A percentile compares a stretch with the other conserved stretches of the same genome.
Evolutionary conservation across 805 yeast species (phyloP).

Genomic region (Cyberlindnera mycetangii): DNA sequence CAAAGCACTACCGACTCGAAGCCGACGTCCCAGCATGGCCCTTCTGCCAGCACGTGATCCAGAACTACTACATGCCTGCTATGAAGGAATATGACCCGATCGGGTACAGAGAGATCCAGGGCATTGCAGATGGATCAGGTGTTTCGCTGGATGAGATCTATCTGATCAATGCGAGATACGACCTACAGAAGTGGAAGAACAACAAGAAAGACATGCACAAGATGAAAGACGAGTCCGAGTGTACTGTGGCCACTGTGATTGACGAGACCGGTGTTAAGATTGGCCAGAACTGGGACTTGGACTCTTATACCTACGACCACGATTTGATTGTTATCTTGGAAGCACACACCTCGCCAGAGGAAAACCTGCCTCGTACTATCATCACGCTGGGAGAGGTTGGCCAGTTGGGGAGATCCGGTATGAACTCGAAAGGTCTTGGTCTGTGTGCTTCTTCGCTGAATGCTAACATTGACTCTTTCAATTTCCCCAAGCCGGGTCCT

Average conservation of each 20-base stretch:
- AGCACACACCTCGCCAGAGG: conserved; percentile 15
- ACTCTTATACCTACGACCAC: conserved; percentile 13
- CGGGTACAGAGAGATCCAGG: conserved; percentile 10
- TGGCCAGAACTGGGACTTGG: conserved; percentile 19
- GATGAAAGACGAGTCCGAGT: conserved; percentile 16
- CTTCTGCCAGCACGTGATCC: conserved; percentile 14
- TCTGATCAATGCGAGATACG: conserved; percentile 18
- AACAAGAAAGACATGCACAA: conserved; percentile 10
- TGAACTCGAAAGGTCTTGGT: conserved; percentile 18
- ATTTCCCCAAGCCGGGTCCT: conserved; percentile 12
- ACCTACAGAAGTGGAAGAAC: conserved; percentile 15
- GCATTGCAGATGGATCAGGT: conserved; percentile 15
- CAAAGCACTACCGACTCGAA: conserved; percentile 11
- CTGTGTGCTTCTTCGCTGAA: conserved; percentile 17
- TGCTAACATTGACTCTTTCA: conserved; percentile 14
- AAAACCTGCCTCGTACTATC: conserved; percentile 13
- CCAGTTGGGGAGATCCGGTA: conserved; percentile 19
- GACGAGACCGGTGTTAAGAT: conserved; percentile 18
- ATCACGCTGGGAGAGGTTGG: conserved; percentile 19
- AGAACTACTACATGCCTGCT: conserved; percentile 17
- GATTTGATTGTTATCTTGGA: conserved; percentile 14
- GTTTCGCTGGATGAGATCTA: conserved; percentile 13
- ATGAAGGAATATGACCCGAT: conserved; percentile 12
- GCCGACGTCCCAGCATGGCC: conserved; percentile 17
- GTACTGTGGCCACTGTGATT: conserved; percentile 16